Evolutionary conservation across 352 stramenopile genomes (phyloP), one percentile per base, ranked within the genome.

Genomic region (Globisporangium lucens): DNA sequence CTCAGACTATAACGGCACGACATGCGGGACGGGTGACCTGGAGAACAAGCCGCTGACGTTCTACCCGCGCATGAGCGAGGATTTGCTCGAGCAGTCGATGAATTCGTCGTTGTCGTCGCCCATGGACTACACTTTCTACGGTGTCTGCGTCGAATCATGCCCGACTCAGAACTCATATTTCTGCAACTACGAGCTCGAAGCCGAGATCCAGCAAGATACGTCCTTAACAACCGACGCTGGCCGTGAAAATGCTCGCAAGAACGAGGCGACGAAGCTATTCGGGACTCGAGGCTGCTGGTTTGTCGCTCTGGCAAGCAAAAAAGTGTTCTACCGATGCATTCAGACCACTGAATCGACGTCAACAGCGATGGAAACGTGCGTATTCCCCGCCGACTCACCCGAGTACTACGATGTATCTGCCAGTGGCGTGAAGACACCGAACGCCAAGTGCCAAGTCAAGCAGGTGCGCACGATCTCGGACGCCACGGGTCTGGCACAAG

Each of bases 291-390:
- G 82, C 13, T 94, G 86, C 64, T 94, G 86, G 84, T 73, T 91
- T 27, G 84, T 94, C 22, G 71, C 82, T 4, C 75, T 94, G 55
- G 64, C 74, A 8, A 91, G 78, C 49, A 67, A 91, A 12, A 74
- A 77, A 47, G 83, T 93, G 4, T 89, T 91, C 38, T 96, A 91
- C 55, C 80, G 89, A 12, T 96, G 87, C 66, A 83, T 96, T n/a
- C 87, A 89, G 58, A 75, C 83, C 57, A 82, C 79, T 0, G 65
- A 89, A 29, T 72, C 76, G 30, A 94, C 83, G 33, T 79, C 85
- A 8, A 93, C 79, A 6, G 76, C 76, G 0, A 57, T 86, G 22
- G 82, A 90, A 57, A 87, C 78, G 22, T 97, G 88, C 57, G 46
- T 96, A 5, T 80, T 90, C 61, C 88, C 85, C 20, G 84, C 62